Percentiles rank a stretch among this genome's conserved stretches.
These are phyloP conservation scores for Aspergillus udagawae DNA, from an alignment of 2,329 filamentous ascomycete genomes.

Conservation along the genomic window DNA sequence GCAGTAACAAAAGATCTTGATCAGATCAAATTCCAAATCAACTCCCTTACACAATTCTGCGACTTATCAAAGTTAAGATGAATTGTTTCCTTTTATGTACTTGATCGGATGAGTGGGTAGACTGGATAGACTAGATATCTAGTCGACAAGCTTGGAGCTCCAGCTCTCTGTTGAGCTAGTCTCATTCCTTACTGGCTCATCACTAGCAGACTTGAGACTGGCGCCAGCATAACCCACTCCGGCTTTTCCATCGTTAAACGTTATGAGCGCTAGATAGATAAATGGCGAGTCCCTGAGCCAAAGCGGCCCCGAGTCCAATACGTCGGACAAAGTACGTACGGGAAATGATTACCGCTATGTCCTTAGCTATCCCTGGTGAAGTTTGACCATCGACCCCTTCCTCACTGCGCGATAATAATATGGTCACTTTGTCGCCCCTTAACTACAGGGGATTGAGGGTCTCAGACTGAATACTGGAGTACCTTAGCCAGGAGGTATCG, in stretches of 20 bases:
- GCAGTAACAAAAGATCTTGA: not conserved
- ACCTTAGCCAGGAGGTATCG: not conserved
- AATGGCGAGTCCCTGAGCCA: not conserved
- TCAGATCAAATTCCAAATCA: not conserved
- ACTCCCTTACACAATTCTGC: slow-evolving; percentile 3
- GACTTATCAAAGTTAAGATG: not conserved
- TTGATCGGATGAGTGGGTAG: not conserved
- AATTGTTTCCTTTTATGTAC: slow-evolving; percentile 1
- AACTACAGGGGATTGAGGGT: not conserved
- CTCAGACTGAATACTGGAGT: not conserved
- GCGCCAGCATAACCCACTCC: slow-evolving; percentile 2
- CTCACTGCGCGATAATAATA: not conserved
- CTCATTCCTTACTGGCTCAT: not conserved
- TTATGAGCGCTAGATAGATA: not conserved
- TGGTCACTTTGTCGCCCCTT: not conserved
- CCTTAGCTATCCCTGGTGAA: not conserved
- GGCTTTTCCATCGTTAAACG: not conserved
- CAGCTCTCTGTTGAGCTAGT: not conserved
- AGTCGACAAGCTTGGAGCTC: not conserved
- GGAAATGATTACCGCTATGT: not conserved
- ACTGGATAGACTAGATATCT: not conserved
- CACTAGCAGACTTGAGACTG: not conserved
- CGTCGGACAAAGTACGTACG: not conserved
- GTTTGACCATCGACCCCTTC: not conserved
- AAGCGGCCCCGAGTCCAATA: not conserved